Conservation (phyloP, 2,329 filamentous ascomycete genomes). For the Aspergillus sp. region DNA sequence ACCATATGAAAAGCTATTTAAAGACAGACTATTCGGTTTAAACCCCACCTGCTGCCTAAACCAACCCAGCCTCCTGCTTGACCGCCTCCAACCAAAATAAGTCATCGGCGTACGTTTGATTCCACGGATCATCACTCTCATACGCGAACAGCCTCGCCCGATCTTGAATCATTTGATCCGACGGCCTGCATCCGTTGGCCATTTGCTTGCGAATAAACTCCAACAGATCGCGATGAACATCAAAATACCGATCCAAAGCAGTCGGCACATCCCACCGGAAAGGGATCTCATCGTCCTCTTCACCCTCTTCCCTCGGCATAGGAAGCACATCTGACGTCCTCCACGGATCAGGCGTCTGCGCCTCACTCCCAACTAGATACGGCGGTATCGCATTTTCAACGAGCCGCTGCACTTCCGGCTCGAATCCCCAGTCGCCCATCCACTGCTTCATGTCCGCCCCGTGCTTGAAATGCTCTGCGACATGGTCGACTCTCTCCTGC, state of each 20-base stretch:
- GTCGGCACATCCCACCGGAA: background rate
- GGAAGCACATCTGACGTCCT: background rate
- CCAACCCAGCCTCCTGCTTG: background rate
- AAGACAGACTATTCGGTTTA: too few relatives aligned
- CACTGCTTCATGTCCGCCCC: conserved; percentile 38
- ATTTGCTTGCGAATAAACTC: background rate
- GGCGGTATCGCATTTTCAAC: conserved; percentile 37
- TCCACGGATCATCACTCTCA: conserved; percentile 3
- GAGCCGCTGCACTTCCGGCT: conserved; percentile 29
- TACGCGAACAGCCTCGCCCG: background rate
- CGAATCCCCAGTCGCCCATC: conserved; percentile 41
- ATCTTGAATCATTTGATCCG: background rate
- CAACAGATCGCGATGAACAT: background rate
- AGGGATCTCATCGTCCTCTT: background rate
- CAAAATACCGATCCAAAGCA: background rate
- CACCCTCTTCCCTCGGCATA: background rate
- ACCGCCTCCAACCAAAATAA: background rate
- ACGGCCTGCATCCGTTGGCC: background rate
- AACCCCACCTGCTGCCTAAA: background rate
- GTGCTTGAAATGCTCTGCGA: conserved; percentile 37
- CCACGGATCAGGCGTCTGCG: conserved; percentile 28
- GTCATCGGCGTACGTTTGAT: conserved; percentile 8
- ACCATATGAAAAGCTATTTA: too few relatives aligned
- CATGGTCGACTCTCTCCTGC: conserved; percentile 39
- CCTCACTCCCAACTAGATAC: conserved; percentile 35